Evolutionary conservation across 495 filamentous ascomycete genomes (phyloP), one percentile per base, ranked within the genome.

Genomic region (Penicillium lagena): DNA sequence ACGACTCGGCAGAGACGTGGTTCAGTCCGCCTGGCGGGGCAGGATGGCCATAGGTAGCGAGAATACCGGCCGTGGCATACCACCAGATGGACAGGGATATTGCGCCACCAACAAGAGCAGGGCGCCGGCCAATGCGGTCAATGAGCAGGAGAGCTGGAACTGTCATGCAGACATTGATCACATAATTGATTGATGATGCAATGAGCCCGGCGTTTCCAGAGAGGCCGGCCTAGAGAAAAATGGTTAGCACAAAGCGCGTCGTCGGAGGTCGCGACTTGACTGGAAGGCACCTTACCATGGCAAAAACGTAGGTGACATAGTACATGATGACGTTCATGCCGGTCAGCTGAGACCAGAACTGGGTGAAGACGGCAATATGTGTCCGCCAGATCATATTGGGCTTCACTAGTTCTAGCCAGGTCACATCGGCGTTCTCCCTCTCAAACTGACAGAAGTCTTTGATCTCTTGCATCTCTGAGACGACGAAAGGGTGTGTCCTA

Each of bases 251-350:
- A 22, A 22, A 22, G 22, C 22, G 4, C 22, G 4, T 22, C 4
- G 22, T 22, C 4, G 4, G 22, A 22, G 22, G 22, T 22, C 22
- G 4, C 22, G 22, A 6, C 6, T 22, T 22, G 22, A 22, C 2
- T 22, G 4, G 22, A 6, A 22, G 0, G 4, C 2, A 22, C 2
- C 55, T 76, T 78, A 14, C 80, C 64, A 67, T 70, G 10, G 34
- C 39, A 45, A 70, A 67, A n/a, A 67, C 62, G 17, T 64, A 66
- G 15, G 51, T 64, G 40, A 68, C 64, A 45, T 68, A 68, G 43
- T 63, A 63, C 61, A 66, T 87, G 84, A 90, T 90, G 22, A 90
- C 85, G 58, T 89, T 90, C 82, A 89, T 89, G 34, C 87, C 87
- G 1, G 84, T 86, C 37, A 90, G 66, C 58, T 93, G 87, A 31